Conservation (phyloP, 106 monocot genomes). For the Allium fistulosum region DNA sequence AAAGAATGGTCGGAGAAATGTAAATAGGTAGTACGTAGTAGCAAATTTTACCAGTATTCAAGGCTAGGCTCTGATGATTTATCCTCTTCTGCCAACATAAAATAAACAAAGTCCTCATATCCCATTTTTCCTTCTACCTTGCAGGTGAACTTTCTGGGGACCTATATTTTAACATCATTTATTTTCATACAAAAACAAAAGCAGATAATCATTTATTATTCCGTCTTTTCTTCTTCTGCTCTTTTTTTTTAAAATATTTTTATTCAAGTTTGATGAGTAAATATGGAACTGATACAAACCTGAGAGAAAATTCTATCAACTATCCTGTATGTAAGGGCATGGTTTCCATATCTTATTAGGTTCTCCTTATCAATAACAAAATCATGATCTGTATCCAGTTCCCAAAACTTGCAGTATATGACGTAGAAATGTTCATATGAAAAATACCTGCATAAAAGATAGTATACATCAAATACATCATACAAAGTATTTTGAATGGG, state of each 20-base stretch:
- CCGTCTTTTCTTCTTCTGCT: too few relatives aligned
- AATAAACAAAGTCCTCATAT: constrained; percentile 95
- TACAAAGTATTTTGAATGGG: too few relatives aligned
- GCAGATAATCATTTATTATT: too few relatives aligned
- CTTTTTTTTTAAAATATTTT: too few relatives aligned
- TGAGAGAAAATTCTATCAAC: constrained; percentile 87
- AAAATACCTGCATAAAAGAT: constrained; percentile 34
- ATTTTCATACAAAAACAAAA: not conserved
- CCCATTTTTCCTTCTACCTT: constrained; percentile 90
- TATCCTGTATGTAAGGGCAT: constrained; percentile 91
- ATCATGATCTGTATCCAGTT: constrained; percentile 68
- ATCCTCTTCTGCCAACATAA: constrained; percentile 87
- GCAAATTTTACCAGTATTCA: constrained; percentile 62
- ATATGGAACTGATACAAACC: constrained; percentile 27
- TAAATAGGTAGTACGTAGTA: too few relatives aligned
- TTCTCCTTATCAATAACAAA: constrained; percentile 67
- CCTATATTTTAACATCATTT: constrained; percentile 17
- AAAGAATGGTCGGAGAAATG: too few relatives aligned
- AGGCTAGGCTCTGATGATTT: constrained; percentile 88
- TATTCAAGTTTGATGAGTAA: too few relatives aligned
- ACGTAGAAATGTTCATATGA: constrained; percentile 75
- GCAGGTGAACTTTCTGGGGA: constrained; percentile 82
- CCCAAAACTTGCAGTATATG: constrained; percentile 68
- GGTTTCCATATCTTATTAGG: constrained; percentile 89
- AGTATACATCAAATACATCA: too few relatives aligned